Conservation (phyloP, 805 yeast genomes). For the Kodamaea jinghongensis region DNA sequence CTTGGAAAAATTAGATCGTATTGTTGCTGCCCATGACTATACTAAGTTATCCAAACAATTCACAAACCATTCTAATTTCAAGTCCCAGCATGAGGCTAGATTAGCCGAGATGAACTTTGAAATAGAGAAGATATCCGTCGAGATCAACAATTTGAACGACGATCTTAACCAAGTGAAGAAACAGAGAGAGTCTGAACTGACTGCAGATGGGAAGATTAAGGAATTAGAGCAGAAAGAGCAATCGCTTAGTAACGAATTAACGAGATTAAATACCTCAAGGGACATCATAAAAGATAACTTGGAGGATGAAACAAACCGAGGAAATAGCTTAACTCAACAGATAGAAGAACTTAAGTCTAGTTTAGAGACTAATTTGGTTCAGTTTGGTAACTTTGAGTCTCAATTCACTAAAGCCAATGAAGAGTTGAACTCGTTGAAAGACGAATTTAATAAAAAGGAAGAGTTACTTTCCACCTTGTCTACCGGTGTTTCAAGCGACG, state of each 20-base stretch:
- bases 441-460: conserved; percentile 56
- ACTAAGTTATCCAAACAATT: conserved; percentile 39
- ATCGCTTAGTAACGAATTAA: conserved; percentile 56
- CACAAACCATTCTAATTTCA: conserved; percentile 41
- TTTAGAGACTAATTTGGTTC: conserved; percentile 33
- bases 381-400: conserved; percentile 40
- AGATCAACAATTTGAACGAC: conserved; percentile 55
- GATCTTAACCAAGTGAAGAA: conserved; percentile 56
- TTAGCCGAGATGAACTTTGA: conserved; percentile 42
- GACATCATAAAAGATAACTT: conserved; percentile 58
- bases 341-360: conserved; percentile 31
- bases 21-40: conserved; percentile 78
- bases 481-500: conserved; percentile 87
- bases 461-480: conserved; percentile 78
- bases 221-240: conserved; percentile 59
- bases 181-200: conserved; percentile 55
- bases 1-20: conserved; percentile 67
- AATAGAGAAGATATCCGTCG: conserved; percentile 48
- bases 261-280: conserved; percentile 63
- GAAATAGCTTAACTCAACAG: conserved; percentile 29
- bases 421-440: conserved; percentile 45
- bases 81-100: conserved; percentile 39
- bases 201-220: conserved; percentile 58
- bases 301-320: conserved; percentile 48
- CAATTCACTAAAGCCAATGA: conserved; percentile 45